phyloP scores from a whole-genome alignment of 352 stramenopile species.

The Phytophthora podocarpi region DNA sequence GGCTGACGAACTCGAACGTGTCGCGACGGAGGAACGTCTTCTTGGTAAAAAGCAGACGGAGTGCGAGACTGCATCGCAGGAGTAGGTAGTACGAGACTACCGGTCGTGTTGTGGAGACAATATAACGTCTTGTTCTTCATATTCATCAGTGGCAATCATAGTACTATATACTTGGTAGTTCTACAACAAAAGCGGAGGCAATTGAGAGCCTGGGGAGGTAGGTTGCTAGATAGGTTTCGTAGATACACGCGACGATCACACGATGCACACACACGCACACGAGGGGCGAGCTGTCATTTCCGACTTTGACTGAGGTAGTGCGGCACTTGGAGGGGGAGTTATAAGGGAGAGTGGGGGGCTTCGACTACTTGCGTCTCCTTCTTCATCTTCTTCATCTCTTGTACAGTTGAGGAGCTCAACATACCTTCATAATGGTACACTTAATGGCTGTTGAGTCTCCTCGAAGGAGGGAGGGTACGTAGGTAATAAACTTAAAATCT shows the following conservation, averaged over 20 bases:
- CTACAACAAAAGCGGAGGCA: constrained; percentile 48
- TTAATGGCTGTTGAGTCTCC: constrained; percentile 17
- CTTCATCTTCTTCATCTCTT: constrained; percentile 39
- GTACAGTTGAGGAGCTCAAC: constrained; percentile 26
- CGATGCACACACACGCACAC: constrained; percentile 17
- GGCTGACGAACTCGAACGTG: constrained; percentile 53
- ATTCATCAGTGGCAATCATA: constrained; percentile 42
- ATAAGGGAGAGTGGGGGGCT: constrained; percentile 12
- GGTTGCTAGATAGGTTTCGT: constrained; percentile 22
- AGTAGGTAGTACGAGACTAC: not conserved
- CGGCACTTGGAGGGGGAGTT: constrained; percentile 15
- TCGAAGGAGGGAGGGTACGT: constrained; percentile 18
- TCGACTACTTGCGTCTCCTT: constrained; percentile 36
- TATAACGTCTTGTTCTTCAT: constrained; percentile 40
- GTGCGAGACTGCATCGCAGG: not conserved
- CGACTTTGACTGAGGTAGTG: constrained; percentile 8
- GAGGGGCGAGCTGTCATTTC: not conserved
- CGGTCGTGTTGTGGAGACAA: constrained; percentile 18
- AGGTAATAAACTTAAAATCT: constrained; percentile 40
- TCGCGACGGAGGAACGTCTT: constrained; percentile 15
- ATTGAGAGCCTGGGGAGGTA: constrained; percentile 13
- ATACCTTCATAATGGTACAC: constrained; percentile 48
- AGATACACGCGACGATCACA: constrained; percentile 41
- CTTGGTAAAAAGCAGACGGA: constrained; percentile 8
- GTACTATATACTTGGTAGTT: constrained; percentile 54